These are phyloP conservation scores for Trypanosoma platydactyli DNA, from an alignment of 208 protist species.

Conservation along the genomic window DNA sequence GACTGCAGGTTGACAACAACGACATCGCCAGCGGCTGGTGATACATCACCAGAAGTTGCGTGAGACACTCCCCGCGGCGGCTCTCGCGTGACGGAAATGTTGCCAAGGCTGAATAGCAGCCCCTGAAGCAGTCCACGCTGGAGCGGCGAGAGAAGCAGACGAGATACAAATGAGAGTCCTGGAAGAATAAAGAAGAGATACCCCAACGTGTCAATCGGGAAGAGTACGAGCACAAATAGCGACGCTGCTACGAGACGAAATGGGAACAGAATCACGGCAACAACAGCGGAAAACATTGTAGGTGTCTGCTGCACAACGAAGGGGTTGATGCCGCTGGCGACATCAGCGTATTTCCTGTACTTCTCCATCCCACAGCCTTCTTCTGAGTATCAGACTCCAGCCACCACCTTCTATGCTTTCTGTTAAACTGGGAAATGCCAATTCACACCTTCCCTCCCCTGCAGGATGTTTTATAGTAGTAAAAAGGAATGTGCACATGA, in stretches of 20 bases:
- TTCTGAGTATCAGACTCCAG: no score
- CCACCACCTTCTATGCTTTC: background rate
- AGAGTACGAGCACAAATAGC: constrained; percentile 42
- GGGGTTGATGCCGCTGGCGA: constrained; percentile 79
- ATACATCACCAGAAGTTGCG: background rate
- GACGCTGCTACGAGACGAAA: constrained; percentile 46
- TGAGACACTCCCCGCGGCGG: background rate
- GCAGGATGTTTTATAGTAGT: no score
- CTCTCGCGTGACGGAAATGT: constrained; percentile 33
- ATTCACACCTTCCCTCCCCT: no score
- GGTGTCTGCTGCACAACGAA: constrained; percentile 54
- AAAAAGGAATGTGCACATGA: no score
- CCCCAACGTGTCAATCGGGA: constrained; percentile 50
- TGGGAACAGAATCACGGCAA: constrained; percentile 52
- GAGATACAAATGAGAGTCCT: constrained; percentile 30
- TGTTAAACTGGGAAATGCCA: background rate
- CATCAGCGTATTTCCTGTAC: constrained; percentile 74
- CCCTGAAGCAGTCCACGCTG: constrained; percentile 45
- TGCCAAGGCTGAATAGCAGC: constrained; percentile 62
- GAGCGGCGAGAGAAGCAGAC: constrained; percentile 40
- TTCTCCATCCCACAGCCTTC: constrained; percentile 76
- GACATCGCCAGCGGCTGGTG: constrained; percentile 47
- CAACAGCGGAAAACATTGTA: constrained; percentile 31
- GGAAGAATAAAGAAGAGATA: constrained; percentile 40
- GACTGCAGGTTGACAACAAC: constrained; percentile 71